These are phyloP conservation scores for Calonectria montana DNA, from an alignment of 2,329 filamentous ascomycete genomes.

Conservation along the genomic window DNA sequence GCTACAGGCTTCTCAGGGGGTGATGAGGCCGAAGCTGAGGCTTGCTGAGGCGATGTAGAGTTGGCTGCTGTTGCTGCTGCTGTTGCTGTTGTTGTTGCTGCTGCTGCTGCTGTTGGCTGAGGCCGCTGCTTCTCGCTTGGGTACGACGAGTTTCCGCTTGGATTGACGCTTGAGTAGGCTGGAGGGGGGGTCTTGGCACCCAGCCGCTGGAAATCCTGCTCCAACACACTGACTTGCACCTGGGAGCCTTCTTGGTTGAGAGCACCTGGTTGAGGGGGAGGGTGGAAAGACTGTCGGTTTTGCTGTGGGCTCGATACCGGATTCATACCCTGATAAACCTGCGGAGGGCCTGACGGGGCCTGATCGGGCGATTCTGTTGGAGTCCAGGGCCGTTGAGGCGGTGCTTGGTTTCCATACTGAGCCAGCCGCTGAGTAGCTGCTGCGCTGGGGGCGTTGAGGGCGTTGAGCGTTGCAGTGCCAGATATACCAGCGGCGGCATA, in stretches of 20 bases:
- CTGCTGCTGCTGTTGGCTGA: conserved; percentile 40
- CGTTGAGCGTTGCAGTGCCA: conserved; percentile 83
- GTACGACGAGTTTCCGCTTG: conserved; percentile 68
- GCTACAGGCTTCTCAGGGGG: conserved; percentile 45
- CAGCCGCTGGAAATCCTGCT: conserved; percentile 88
- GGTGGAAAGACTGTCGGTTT: conserved; percentile 48
- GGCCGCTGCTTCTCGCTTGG: conserved; percentile 81
- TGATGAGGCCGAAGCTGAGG: conserved; percentile 30
- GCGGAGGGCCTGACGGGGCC: conserved; percentile 88
- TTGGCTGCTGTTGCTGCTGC: conserved; percentile 33
- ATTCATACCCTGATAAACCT: conserved; percentile 88
- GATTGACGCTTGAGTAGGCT: conserved; percentile 87
- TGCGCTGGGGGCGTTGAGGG: conserved; percentile 76
- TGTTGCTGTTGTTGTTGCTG: conserved; percentile 39
- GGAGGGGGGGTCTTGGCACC: conserved; percentile 88
- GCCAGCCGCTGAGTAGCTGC: conserved; percentile 84
- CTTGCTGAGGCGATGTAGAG: neutral
- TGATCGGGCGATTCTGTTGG: conserved; percentile 91
- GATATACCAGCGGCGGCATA: conserved; percentile 94
- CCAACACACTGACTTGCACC: conserved; percentile 77
- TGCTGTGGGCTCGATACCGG: conserved; percentile 68
- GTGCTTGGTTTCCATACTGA: conserved; percentile 72
- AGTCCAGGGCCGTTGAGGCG: conserved; percentile 80
- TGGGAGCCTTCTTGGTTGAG: conserved; percentile 47
- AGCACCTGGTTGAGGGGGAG: conserved; percentile 54